Evolutionary conservation across 2,329 filamentous ascomycete species (phyloP), one percentile per base, ranked within the genome.

Genomic region (Plectosphaerella cucumerina): DNA sequence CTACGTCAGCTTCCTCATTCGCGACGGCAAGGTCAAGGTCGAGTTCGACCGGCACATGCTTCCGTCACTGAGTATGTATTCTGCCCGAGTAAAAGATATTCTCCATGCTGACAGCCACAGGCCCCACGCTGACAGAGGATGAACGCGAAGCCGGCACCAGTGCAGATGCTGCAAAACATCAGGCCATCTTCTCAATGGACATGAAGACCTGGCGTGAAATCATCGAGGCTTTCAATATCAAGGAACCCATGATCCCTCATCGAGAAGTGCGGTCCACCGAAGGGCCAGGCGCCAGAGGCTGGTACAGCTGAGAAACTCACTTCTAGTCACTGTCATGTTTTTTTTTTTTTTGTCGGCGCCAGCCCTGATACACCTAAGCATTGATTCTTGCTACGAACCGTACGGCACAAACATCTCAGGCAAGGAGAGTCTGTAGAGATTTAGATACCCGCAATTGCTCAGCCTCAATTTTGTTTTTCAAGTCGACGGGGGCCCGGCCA

Each of bases 1-100:
- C 68, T 97, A 97, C 65, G 82, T 96, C 59, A 95, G 90, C 65
- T 99, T 99, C 63, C 72, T 99, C 54, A 90, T 97, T 53, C 84
- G 89, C 52, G 94, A 99, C 69, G 91, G 91, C 11, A 83, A 81
- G 53, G 81, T 91, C 6, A 83, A 82, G 33, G 77, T 99, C n/a
- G 76, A 81, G 3, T 80, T 84, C 50, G 92, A 97, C 62, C 78
- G 84, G 12, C 72, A 87, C 53, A 85, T 81, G 2, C 71, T 96
- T 41, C 92, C 92, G n/a, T 84, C 90, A 20, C 69, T 97, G 46
- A 76, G 91, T 96, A 76, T 75, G 87, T 78, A 11, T 41, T 23
- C 14, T 43, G 35, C 17, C 41, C 34, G 15, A 31, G 33, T 48
- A 47, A 61, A 44, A 56, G 50, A 14, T 18, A 15, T 12, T 17